Evolutionary conservation across 805 yeast species (phyloP), one percentile per base, ranked within the genome.

Genomic region (Kurtzmaniella cleridarum): DNA sequence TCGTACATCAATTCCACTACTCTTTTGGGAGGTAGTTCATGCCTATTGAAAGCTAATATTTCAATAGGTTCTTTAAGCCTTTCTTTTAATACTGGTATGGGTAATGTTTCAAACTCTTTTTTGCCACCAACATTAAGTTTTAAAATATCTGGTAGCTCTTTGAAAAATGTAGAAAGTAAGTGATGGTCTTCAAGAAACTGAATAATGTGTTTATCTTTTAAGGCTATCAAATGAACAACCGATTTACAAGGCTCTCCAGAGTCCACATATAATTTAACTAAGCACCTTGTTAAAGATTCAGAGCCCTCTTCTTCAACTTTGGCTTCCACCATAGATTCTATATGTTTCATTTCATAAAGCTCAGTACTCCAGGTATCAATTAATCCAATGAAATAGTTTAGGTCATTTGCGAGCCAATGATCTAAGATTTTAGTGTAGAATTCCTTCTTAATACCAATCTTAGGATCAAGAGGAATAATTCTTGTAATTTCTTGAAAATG

Each of bases 121-220:
- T 52, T 43, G 1, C 41, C 40, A 1, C 65, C 41, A 13, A 76
- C 63, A 3, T 73, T 62, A 4, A 77, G 46, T 17, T 61, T 49
- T 13, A 81, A 57, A 9, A 83, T 71, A 1, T 63, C 60, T 0
- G 90, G 80, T 2, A 89, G 53, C 12, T 66, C 53, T 1, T 66
- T 55, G 3, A 72, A 43, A 43, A 76, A 76, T 20, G 65, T 68
- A 0, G 71, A 57, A 31, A 90, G 58, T 24, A 91, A 59, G 49
- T 88, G 91, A 52, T 82, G 71, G 28, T 71, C 64, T 9, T 79
- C 65, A 35, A 89, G 62, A 39, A 87, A 75, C 29, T 72, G 68
- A 32, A 90, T 54, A 0, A 80, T 73, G 12, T 71, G 50, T 0
- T 66, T 53, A 53, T 84, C 89, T 44, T 72, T 66, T 20, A 83